A percentile compares a stretch with the other conserved stretches of the same genome.
Evolutionary conservation across 257 asterid genomes (phyloP).

Genomic region (Jacaranda mimosifolia): DNA sequence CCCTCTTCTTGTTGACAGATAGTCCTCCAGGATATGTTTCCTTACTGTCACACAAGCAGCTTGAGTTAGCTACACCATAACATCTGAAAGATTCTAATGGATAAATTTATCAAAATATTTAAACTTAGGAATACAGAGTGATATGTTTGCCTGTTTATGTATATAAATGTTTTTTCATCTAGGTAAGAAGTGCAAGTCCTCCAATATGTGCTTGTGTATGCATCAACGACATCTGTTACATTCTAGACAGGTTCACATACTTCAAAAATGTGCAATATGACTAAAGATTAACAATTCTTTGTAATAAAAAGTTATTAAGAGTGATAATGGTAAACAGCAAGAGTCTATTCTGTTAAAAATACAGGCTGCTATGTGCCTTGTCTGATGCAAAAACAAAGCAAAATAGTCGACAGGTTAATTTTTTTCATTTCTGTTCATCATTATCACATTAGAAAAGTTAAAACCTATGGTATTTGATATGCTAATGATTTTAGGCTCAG

Average conservation of each 20-base stretch:
- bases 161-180: not conserved
- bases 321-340: not conserved
- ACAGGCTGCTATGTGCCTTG: not conserved
- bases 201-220: not conserved
- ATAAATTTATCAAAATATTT: not conserved
- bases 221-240: not conserved
- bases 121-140: not conserved
- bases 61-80: conserved; percentile 35
- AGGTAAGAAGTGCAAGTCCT: not conserved
- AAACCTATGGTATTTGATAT: too few relatives aligned
- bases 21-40: conserved; percentile 88
- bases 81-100: not conserved
- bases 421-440: too few relatives aligned
- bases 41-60: conserved; percentile 63
- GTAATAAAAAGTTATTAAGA: not conserved
- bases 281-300: not conserved
- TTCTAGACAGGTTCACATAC: not conserved
- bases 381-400: not conserved
- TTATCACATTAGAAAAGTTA: too few relatives aligned
- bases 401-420: too few relatives aligned
- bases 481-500: too few relatives aligned
- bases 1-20: conserved; percentile 84
- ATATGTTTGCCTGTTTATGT: too few relatives aligned
- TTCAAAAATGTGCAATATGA: not conserved
- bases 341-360: not conserved